A percentile compares a stretch with the other conserved stretches of the same genome.
Conservation (phyloP, 768 basidiomycete species). For the Pulveroboletus sp. region DNA sequence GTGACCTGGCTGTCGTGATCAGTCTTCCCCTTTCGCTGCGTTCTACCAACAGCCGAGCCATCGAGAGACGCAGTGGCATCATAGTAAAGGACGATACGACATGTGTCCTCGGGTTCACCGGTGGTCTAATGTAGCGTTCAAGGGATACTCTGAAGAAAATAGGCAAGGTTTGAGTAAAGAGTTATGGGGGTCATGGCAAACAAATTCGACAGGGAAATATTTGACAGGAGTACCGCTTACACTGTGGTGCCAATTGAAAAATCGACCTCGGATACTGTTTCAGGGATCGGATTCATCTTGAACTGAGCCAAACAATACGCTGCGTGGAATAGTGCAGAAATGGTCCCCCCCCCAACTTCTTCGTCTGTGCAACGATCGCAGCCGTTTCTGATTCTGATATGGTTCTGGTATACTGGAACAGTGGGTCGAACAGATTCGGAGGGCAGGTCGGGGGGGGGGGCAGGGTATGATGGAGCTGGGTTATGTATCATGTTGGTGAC, state of each 20-base stretch:
- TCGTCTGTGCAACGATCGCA: conserved; percentile 9
- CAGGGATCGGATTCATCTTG: conserved; percentile 18
- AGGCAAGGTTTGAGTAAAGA: neutral
- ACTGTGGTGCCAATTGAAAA: conserved; percentile 5
- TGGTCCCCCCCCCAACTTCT: conserved; percentile 7
- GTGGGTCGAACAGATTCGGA: conserved; percentile 7
- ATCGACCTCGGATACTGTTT: conserved; percentile 10
- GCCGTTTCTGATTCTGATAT: conserved; percentile 6
- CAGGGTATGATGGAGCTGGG: conserved; percentile 7
- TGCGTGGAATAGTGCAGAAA: conserved; percentile 19
- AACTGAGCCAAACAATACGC: conserved; percentile 20
- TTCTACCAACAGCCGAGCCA: conserved; percentile 8
- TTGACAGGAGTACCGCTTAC: conserved; percentile 3
- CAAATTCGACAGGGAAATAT: no score
- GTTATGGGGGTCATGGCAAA: no score
- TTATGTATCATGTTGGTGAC: no score
- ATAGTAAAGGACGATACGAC: conserved; percentile 12
- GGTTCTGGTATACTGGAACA: neutral
- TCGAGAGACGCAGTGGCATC: conserved; percentile 17
- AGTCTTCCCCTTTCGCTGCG: conserved; percentile 7
- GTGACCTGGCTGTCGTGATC: conserved; percentile 9
- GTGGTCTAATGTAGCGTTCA: conserved; percentile 18
- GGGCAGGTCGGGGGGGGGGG: conserved; percentile 6
- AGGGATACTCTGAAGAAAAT: conserved; percentile 7
- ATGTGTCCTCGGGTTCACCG: conserved; percentile 16